phyloP scores from a whole-genome alignment of 768 basidiomycete species.

The Rhodotorula diobovata region DNA sequence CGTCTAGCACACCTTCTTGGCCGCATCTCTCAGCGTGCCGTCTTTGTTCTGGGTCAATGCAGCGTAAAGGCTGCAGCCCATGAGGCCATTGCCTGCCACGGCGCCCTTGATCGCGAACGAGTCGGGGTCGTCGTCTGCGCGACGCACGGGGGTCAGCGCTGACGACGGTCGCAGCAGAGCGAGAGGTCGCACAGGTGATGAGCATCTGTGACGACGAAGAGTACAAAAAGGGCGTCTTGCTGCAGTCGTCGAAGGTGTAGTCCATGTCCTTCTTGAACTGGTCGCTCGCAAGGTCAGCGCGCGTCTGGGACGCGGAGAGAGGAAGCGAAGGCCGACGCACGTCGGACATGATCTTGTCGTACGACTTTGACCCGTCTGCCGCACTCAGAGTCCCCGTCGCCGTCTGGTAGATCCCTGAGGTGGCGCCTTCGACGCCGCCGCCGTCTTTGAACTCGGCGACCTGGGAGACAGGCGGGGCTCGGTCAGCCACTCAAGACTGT shows the following conservation, averaged over 20 bases:
- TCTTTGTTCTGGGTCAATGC: conserved; percentile 18
- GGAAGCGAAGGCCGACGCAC: not conserved
- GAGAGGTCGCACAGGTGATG: conserved; percentile 13
- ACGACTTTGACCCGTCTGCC: not conserved
- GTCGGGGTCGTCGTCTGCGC: conserved; percentile 21
- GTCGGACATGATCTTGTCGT: not conserved
- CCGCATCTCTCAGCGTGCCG: conserved; percentile 5
- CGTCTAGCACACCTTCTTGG: conserved; percentile 13
- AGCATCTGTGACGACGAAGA: not conserved
- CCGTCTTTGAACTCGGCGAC: conserved; percentile 21
- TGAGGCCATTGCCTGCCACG: not conserved
- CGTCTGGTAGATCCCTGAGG: not conserved
- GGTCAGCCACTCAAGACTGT: no score
- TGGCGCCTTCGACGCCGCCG: not conserved
- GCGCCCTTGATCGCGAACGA: conserved; percentile 13
- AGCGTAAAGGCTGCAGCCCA: conserved; percentile 6
- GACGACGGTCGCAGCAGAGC: no score
- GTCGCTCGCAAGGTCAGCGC: not conserved
- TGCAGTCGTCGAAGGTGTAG: conserved; percentile 29
- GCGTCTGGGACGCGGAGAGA: not conserved
- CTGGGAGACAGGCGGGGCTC: no score
- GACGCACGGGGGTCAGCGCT: not conserved
- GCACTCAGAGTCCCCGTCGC: not conserved
- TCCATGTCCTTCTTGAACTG: conserved; percentile 10
- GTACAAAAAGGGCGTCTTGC: conserved; percentile 17